A percentile compares a stretch with the other conserved stretches of the same genome.
Conservation (phyloP, 2,329 filamentous ascomycete species). For the Huntiella abstrusa region DNA sequence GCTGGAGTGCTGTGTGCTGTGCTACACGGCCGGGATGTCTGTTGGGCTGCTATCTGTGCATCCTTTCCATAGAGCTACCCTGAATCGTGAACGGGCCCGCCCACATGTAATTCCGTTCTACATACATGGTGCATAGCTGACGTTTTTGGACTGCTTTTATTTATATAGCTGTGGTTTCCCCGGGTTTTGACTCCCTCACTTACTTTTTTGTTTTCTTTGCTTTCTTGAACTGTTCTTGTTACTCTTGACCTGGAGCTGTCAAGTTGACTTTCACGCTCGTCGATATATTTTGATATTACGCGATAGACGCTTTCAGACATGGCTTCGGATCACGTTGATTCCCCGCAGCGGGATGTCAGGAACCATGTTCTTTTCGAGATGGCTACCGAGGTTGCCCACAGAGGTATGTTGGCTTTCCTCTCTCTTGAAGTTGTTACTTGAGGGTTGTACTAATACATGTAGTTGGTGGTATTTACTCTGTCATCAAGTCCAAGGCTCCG, state of each 20-base stretch:
- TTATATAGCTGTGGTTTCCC: too few relatives aligned
- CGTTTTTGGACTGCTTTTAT: too few relatives aligned
- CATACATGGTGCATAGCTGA: too few relatives aligned
- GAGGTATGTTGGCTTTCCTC: constrained; percentile 38
- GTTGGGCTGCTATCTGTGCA: too few relatives aligned
- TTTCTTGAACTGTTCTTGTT: neutral
- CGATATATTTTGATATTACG: neutral
- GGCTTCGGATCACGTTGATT: constrained; percentile 19
- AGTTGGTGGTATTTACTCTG: constrained; percentile 98
- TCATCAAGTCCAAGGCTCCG: constrained; percentile 95
- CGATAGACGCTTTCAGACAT: constrained; percentile 5
- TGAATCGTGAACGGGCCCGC: too few relatives aligned
- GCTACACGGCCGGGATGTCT: too few relatives aligned
- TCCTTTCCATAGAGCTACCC: too few relatives aligned
- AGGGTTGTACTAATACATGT: constrained; percentile 4
- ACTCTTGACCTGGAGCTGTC: neutral
- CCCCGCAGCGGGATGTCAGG: constrained; percentile 53
- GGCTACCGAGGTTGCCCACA: constrained; percentile 91
- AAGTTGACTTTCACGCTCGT: neutral
- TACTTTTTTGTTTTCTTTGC: constrained; percentile 1
- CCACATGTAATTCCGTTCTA: too few relatives aligned
- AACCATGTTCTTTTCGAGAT: constrained; percentile 95
- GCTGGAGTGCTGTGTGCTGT: too few relatives aligned
- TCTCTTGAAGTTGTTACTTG: neutral
- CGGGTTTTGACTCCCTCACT: neutral